Evolutionary conservation across 768 basidiomycete genomes (phyloP).

Genomic region (Tulasnella sp.): DNA sequence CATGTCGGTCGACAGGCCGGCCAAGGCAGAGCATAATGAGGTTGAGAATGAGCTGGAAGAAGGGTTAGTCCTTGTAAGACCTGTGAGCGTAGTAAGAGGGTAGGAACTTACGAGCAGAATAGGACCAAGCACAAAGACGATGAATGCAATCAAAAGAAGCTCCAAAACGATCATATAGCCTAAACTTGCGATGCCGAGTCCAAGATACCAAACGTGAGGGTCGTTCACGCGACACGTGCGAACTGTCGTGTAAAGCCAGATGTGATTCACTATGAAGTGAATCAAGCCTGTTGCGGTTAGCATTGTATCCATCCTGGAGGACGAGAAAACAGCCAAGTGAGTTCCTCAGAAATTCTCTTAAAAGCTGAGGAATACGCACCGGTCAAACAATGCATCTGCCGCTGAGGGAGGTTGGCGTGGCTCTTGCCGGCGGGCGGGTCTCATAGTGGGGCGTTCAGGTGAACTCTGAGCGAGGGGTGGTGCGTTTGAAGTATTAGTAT

Average conservation of each 20-base stretch:
- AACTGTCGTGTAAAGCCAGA: constrained; percentile 68
- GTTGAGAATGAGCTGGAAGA: constrained; percentile 46
- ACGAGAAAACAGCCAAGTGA: background rate
- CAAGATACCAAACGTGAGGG: constrained; percentile 82
- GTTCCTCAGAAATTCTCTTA: background rate
- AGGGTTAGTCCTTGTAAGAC: background rate
- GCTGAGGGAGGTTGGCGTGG: background rate
- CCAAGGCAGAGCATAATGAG: constrained; percentile 71
- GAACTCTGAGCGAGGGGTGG: background rate
- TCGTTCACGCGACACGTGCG: constrained; percentile 63
- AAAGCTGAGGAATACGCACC: background rate
- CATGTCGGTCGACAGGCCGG: constrained; percentile 51
- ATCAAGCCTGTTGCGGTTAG: constrained; percentile 54
- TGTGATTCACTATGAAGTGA: constrained; percentile 78
- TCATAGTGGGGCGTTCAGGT: background rate
- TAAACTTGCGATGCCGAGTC: constrained; percentile 68
- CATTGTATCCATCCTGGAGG: constrained; percentile 5
- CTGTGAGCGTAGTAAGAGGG: background rate
- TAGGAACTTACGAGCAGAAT: constrained; percentile 58
- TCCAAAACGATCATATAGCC: constrained; percentile 69
- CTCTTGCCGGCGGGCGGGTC: background rate
- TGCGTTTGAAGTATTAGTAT: background rate
- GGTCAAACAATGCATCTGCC: background rate
- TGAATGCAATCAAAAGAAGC: constrained; percentile 62
- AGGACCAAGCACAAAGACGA: constrained; percentile 72